phyloP scores from a whole-genome alignment of 2,329 filamentous ascomycete genomes.

The Venturia aucupariae region DNA sequence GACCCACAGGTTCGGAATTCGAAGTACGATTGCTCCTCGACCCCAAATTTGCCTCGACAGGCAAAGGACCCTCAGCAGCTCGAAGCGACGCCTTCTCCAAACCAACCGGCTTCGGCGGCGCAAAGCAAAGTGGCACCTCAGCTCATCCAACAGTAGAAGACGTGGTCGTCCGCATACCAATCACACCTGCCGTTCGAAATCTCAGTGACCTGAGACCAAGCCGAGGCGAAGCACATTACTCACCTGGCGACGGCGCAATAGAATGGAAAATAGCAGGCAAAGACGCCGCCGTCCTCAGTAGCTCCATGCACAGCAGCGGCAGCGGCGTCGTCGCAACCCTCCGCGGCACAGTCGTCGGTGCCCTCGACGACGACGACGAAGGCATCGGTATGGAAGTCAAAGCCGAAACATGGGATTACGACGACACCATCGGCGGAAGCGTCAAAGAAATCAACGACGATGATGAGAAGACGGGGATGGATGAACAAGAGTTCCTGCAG shows the following conservation, averaged over 20 bases:
- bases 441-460: slow-evolving; percentile 22
- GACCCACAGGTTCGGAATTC: slow-evolving; percentile 69
- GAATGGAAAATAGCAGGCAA: slow-evolving; percentile 79
- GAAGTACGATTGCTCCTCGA: slow-evolving; percentile 71
- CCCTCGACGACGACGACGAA: slow-evolving; percentile 38
- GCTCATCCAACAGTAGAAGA: slow-evolving; percentile 54
- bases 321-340: slow-evolving; percentile 62
- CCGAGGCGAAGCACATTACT: slow-evolving; percentile 76
- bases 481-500: not conserved
- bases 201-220: slow-evolving; percentile 72
- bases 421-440: slow-evolving; percentile 23
- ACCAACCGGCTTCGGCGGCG: slow-evolving; percentile 11
- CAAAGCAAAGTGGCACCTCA: slow-evolving; percentile 20
- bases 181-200: slow-evolving; percentile 72
- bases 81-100: slow-evolving; percentile 14
- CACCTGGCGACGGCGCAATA: slow-evolving; percentile 58
- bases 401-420: slow-evolving; percentile 16
- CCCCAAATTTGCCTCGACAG: slow-evolving; percentile 27
- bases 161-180: slow-evolving; percentile 65
- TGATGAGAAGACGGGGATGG: not conserved
- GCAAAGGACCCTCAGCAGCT: slow-evolving; percentile 13
- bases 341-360: slow-evolving; percentile 69
- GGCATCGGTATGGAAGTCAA: slow-evolving; percentile 18
- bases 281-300: slow-evolving; percentile 49
- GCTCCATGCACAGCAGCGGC: slow-evolving; percentile 32